Conservation (phyloP, 2,329 filamentous ascomycete species). For the Capronia epimyces region DNA sequence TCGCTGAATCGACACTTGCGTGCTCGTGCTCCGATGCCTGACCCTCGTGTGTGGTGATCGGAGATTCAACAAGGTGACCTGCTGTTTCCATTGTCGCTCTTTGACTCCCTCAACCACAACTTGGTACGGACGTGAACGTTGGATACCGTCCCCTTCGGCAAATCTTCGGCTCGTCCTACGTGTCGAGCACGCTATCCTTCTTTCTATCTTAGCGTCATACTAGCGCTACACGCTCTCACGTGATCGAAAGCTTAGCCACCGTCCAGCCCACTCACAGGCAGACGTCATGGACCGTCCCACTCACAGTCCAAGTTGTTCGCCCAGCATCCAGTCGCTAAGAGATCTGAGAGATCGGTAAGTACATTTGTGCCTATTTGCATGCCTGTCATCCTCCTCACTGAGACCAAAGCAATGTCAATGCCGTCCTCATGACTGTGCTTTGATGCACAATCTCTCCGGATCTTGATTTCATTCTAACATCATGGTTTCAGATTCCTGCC, state of each 20-base stretch:
- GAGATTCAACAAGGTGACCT: constrained; percentile 5
- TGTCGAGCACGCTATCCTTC: constrained; percentile 1
- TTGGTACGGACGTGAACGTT: no score
- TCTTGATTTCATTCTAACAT: constrained; percentile 14
- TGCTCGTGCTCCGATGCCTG: constrained; percentile 10
- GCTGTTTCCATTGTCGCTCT: constrained; percentile 9
- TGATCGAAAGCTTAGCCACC: neutral
- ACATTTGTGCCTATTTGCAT: constrained; percentile 4
- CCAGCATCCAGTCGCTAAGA: constrained; percentile 1
- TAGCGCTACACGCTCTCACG: constrained; percentile 9
- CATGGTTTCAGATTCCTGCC: constrained; percentile 16
- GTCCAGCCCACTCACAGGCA: neutral
- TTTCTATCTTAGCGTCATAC: constrained; percentile 3
- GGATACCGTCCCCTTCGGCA: neutral
- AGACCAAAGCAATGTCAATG: constrained; percentile 12
- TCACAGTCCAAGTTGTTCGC: neutral
- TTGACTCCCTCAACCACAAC: neutral
- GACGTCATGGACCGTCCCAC: constrained; percentile 14
- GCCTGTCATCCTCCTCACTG: neutral
- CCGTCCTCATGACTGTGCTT: constrained; percentile 13
- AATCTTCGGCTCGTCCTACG: constrained; percentile 4
- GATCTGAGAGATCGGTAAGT: constrained; percentile 8
- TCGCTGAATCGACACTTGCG: constrained; percentile 1
- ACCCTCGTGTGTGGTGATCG: constrained; percentile 9
- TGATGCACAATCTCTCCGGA: neutral